Conservation (phyloP, 106 monocot genomes). For the Dioscorea alata region DNA sequence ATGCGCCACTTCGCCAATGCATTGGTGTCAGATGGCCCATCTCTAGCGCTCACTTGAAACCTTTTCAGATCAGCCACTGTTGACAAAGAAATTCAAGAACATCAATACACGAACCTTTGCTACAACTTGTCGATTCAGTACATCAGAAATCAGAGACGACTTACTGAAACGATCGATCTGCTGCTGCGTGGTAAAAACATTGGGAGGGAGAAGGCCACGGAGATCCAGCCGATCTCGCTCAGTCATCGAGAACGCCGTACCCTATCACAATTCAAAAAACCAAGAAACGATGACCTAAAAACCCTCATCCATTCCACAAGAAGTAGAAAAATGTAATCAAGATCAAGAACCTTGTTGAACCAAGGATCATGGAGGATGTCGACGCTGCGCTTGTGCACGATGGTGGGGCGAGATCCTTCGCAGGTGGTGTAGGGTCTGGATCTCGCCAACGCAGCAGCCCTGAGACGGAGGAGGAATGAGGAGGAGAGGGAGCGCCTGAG, state of each 20-base stretch:
- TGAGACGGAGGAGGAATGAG: constrained; percentile 14
- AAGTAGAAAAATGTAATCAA: not conserved
- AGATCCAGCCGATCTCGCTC: constrained; percentile 93
- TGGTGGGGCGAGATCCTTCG: constrained; percentile 76
- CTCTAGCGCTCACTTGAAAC: constrained; percentile 68
- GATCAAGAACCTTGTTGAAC: constrained; percentile 75
- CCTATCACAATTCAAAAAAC: constrained; percentile 24
- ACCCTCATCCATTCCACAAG: not conserved
- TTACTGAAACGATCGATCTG: constrained; percentile 96
- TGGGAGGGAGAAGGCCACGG: constrained; percentile 89
- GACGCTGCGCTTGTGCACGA: constrained; percentile 82
- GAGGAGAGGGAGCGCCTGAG: constrained; percentile 20
- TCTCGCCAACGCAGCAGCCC: not conserved
- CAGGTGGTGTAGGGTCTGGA: constrained; percentile 43
- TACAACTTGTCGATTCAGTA: too few species aligned
- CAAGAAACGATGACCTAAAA: not conserved
- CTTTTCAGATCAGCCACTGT: constrained; percentile 92
- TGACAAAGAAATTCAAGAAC: constrained; percentile 3
- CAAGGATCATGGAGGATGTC: constrained; percentile 97
- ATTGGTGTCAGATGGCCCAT: constrained; percentile 74
- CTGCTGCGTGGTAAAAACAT: constrained; percentile 66
- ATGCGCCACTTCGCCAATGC: constrained; percentile 97
- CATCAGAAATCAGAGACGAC: constrained; percentile 5
- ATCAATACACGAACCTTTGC: too few species aligned
- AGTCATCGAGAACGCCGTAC: constrained; percentile 89